Evolutionary conservation across 2,329 filamentous ascomycete species (phyloP).

Genomic region (Emergomyces orientalis): DNA sequence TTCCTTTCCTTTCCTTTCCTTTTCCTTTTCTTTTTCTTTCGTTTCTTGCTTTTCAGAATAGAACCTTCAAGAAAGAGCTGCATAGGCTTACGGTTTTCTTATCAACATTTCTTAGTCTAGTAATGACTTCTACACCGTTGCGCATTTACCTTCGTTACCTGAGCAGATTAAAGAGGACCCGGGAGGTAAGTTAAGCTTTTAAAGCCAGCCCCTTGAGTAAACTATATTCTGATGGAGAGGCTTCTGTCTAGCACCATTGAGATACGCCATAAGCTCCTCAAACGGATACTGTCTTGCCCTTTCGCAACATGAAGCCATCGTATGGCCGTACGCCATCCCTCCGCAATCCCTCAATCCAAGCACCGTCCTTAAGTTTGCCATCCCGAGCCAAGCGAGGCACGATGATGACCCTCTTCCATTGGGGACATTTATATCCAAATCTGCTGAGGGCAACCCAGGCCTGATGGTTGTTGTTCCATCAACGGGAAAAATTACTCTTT

Average conservation of each 20-base stretch:
- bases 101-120: conserved; percentile 52
- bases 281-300: conserved; percentile 69
- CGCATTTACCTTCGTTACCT: conserved; percentile 73
- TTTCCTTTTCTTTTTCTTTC: neutral
- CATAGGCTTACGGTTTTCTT: neutral
- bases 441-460: conserved; percentile 71
- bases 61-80: too few relatives aligned
- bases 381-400: conserved; percentile 63
- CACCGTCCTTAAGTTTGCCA: conserved; percentile 68
- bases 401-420: conserved; percentile 65
- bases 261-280: conserved; percentile 55
- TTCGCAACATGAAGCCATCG: conserved; percentile 70
- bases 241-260: conserved; percentile 47
- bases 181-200: conserved; percentile 40
- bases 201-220: conserved; percentile 2
- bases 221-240: conserved; percentile 8
- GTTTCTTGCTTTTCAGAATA: too few relatives aligned
- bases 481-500: conserved; percentile 80
- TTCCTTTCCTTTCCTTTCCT: neutral
- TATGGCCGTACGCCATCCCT: conserved; percentile 73
- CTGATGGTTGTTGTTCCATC: conserved; percentile 77
- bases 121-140: conserved; percentile 75
- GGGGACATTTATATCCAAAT: conserved; percentile 70
- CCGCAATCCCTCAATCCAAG: conserved; percentile 39
- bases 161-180: conserved; percentile 61